Evolutionary conservation across 768 basidiomycete species (phyloP).

Genomic region (Lentinula raphanica): DNA sequence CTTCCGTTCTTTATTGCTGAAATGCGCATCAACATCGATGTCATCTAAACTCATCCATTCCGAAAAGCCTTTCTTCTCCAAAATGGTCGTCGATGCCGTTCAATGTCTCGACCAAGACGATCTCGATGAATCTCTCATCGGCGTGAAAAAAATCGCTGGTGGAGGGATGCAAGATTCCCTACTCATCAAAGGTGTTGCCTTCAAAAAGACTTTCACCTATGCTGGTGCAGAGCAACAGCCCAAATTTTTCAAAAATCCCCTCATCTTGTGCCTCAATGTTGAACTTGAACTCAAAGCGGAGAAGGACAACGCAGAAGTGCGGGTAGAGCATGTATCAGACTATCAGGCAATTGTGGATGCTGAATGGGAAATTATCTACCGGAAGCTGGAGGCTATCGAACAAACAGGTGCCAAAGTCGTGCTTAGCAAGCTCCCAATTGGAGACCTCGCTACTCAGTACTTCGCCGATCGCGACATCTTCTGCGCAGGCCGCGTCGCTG

Average conservation of each 20-base stretch:
- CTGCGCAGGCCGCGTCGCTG: conserved; percentile 93
- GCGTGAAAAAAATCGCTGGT: conserved; percentile 95
- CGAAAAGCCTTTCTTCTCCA: conserved; percentile 97
- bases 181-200: conserved; percentile 86
- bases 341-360: conserved; percentile 99
- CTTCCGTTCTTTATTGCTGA: conserved; percentile 90
- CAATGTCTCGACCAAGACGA: conserved; percentile 88
- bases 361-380: conserved; percentile 99
- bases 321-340: conserved; percentile 94
- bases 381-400: conserved; percentile 93
- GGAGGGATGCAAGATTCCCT: conserved; percentile 97
- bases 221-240: conserved; percentile 99
- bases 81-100: conserved; percentile 98
- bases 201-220: conserved; percentile 99
- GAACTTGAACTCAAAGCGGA: conserved; percentile 98
- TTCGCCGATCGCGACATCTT: conserved; percentile 99
- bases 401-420: conserved; percentile 97
- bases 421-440: conserved; percentile 95
- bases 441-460: conserved; percentile 98
- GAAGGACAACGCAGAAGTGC: conserved; percentile 98
- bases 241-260: conserved; percentile 83
- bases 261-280: conserved; percentile 92
- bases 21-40: conserved; percentile 99
- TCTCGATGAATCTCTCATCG: conserved; percentile 92
- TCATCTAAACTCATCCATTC: conserved; percentile 98